phyloP scores from a whole-genome alignment of 2,329 filamentous ascomycete species.

The Pseudogymnoascus pannorum region DNA sequence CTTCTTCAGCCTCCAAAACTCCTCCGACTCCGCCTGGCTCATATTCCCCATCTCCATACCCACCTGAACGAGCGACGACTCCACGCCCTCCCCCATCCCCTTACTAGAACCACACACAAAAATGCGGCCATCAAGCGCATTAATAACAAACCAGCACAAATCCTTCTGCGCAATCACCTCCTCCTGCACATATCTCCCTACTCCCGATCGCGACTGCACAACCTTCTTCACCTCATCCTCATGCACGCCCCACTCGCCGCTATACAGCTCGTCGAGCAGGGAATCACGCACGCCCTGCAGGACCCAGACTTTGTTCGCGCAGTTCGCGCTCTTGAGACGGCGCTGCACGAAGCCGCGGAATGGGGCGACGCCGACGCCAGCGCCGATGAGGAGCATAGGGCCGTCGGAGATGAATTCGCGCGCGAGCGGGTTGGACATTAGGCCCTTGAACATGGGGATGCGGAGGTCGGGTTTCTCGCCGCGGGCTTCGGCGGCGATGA shows the following conservation, averaged over 20 bases:
- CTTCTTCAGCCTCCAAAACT: constrained; percentile 90
- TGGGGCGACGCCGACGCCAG: constrained; percentile 91
- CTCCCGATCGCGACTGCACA: constrained; percentile 63
- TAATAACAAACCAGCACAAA: constrained; percentile 97
- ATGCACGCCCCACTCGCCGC: constrained; percentile 90
- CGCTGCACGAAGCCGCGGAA: constrained; percentile 98
- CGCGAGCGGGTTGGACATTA: constrained; percentile 95
- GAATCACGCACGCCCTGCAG: constrained; percentile 91
- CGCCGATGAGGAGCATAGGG: constrained; percentile 95
- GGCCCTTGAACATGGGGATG: constrained; percentile 93
- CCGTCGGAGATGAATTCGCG: constrained; percentile 88
- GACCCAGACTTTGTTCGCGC: constrained; percentile 96
- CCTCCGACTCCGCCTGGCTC: constrained; percentile 69
- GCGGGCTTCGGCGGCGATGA: constrained; percentile 58
- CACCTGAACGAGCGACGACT: constrained; percentile 78
- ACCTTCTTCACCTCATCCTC: constrained; percentile 81
- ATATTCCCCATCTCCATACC: constrained; percentile 90
- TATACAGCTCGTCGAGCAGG: constrained; percentile 91
- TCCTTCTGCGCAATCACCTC: constrained; percentile 87
- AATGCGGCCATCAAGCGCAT: constrained; percentile 87
- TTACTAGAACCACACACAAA: constrained; percentile 94
- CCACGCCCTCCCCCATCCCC: constrained; percentile 96
- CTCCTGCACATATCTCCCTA: constrained; percentile 86
- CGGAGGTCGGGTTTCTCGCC: constrained; percentile 59
- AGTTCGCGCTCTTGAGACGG: constrained; percentile 86